These are phyloP conservation scores for Aeschynomene evenia DNA, from an alignment of 306 rosid genomes.

Conservation along the genomic window DNA sequence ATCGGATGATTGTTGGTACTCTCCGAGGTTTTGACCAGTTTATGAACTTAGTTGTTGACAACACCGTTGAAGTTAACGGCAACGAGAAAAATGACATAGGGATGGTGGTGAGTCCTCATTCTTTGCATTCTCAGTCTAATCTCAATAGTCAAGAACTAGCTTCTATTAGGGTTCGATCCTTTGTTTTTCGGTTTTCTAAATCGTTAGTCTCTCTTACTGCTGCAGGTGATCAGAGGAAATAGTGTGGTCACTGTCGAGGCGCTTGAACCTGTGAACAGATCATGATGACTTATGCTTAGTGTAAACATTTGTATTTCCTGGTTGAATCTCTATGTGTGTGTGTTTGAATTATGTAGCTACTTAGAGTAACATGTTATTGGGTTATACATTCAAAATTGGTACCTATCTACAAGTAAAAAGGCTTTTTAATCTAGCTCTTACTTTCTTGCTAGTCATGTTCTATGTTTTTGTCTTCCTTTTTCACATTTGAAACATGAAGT, in stretches of 20 bases:
- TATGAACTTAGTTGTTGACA: constrained; percentile 94
- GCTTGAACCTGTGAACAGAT: constrained; percentile 84
- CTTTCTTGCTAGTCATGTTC: not conserved
- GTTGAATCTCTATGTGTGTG: not conserved
- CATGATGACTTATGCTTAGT: constrained; percentile 31
- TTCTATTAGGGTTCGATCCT: not conserved
- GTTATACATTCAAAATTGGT: not conserved
- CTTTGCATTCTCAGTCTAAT: not conserved
- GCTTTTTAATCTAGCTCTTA: not conserved
- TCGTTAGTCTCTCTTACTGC: constrained; percentile 12
- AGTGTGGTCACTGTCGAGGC: constrained; percentile 99
- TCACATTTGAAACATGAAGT: too few relatives aligned
- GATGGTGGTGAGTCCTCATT: constrained; percentile 86
- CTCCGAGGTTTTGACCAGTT: constrained; percentile 96
- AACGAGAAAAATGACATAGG: constrained; percentile 82
- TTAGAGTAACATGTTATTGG: constrained; percentile 26
- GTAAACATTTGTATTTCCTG: not conserved
- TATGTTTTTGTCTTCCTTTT: too few relatives aligned
- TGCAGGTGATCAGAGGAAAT: constrained; percentile 94
- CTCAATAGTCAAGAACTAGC: not conserved
- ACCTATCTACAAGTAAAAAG: not conserved
- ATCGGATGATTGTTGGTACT: constrained; percentile 90
- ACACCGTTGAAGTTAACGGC: constrained; percentile 89
- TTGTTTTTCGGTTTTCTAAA: not conserved
- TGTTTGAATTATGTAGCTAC: constrained; percentile 17